Percentiles rank a stretch among this genome's conserved stretches.
phyloP scores from a whole-genome alignment of 2,329 filamentous ascomycete species.

The Colletotrichum viniferum region DNA sequence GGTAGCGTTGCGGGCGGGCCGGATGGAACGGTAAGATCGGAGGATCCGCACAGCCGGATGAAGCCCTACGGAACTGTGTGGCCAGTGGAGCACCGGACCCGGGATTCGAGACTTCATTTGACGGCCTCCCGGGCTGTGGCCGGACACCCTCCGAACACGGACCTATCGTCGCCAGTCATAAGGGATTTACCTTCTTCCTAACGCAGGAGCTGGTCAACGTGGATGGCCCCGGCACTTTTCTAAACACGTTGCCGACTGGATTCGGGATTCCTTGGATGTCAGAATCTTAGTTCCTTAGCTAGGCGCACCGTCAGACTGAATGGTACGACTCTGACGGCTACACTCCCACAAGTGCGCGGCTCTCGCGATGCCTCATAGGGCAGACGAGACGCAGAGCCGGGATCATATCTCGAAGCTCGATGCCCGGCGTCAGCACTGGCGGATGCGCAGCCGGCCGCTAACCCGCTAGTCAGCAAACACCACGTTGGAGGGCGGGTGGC shows the following conservation, averaged over 20 bases:
- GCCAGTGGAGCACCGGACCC: neutral
- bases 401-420: neutral
- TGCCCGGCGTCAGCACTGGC: neutral
- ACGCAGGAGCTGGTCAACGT: neutral
- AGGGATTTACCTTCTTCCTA: neutral
- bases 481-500: neutral
- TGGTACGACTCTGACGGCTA: constrained; percentile 8
- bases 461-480: neutral
- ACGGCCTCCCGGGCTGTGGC: neutral
- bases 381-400: neutral
- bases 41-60: neutral
- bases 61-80: neutral
- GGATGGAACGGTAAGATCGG: neutral
- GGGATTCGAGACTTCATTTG: neutral
- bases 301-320: neutral
- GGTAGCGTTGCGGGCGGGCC: neutral
- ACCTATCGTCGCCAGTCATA: neutral
- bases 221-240: neutral
- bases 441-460: neutral
- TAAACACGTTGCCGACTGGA: neutral
- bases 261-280: neutral
- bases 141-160: neutral
- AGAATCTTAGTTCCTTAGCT: neutral
- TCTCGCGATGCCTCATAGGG: neutral
- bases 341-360: neutral